Conservation (phyloP, 1,284 basidiomycete genomes). For the Malassezia nana region DNA sequence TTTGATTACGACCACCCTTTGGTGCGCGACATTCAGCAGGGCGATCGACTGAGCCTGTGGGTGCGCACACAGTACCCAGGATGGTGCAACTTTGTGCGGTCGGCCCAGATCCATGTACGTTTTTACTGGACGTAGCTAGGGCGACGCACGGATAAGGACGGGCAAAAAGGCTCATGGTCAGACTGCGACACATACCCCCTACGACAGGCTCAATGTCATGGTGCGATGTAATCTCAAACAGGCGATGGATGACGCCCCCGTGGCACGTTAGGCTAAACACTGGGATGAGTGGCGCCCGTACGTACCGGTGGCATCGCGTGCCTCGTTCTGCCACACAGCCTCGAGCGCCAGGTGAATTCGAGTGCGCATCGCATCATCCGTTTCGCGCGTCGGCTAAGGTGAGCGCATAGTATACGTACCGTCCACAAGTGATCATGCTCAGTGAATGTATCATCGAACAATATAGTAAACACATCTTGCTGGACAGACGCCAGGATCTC, state of each 20-base stretch:
- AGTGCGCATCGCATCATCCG: conserved; percentile 8
- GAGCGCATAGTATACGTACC: not conserved
- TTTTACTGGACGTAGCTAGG: conserved; percentile 1
- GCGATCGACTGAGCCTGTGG: conserved; percentile 7
- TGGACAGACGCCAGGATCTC: not conserved
- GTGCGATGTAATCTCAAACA: conserved; percentile 9
- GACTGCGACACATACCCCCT: not conserved
- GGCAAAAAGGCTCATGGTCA: not conserved
- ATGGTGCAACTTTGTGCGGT: conserved; percentile 11
- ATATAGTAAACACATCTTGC: not conserved
- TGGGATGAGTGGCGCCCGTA: not conserved
- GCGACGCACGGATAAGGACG: not conserved
- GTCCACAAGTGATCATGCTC: conserved; percentile 13
- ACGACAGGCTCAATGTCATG: not conserved
- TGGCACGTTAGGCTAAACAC: conserved; percentile 11
- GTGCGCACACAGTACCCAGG: conserved; percentile 12
- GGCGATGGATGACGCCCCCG: conserved; percentile 11
- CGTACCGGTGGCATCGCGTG: not conserved
- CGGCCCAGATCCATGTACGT: conserved; percentile 7
- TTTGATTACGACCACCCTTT: not conserved
- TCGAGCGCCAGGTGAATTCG: conserved; percentile 2
- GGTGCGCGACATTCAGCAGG: not conserved
- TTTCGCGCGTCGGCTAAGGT: conserved; percentile 6
- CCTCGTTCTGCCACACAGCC: conserved; percentile 1
- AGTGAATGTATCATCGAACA: not conserved